A percentile compares a stretch with the other conserved stretches of the same genome.
phyloP scores from a whole-genome alignment of 176 grass and related monocot species.

The Thalia dealbata region DNA sequence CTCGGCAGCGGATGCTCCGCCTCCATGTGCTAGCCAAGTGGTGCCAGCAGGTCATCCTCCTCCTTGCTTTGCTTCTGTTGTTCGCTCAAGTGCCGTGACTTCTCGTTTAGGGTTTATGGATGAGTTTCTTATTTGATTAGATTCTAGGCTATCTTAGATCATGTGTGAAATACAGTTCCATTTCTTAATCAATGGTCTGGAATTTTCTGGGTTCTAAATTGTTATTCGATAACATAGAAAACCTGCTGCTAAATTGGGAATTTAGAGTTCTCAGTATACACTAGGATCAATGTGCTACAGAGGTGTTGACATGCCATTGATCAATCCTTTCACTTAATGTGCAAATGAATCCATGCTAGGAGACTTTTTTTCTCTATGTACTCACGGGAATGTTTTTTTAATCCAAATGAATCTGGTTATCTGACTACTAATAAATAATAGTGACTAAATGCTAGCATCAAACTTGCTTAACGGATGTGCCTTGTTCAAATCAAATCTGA shows the following conservation, averaged over 20 bases:
- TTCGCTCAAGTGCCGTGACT: background rate
- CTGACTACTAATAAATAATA: too few relatives aligned
- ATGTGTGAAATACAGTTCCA: background rate
- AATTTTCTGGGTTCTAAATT: background rate
- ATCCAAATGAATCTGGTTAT: too few relatives aligned
- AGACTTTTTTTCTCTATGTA: too few relatives aligned
- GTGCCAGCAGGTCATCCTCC: constrained; percentile 64
- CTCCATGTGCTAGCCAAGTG: constrained; percentile 97
- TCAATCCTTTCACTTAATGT: too few relatives aligned
- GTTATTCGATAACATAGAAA: background rate
- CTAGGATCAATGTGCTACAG: background rate
- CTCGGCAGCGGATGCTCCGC: constrained; percentile 95
- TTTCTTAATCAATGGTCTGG: background rate
- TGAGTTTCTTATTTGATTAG: background rate
- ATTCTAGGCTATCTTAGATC: background rate
- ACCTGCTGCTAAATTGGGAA: background rate
- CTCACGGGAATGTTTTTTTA: too few relatives aligned
- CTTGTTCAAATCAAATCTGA: too few relatives aligned
- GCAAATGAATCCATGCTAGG: too few relatives aligned
- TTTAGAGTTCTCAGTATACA: background rate
- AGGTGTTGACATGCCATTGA: background rate
- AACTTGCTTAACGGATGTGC: too few relatives aligned
- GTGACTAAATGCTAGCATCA: too few relatives aligned
- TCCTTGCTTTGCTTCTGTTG: background rate
- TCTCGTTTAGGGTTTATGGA: constrained; percentile 5